A percentile compares a stretch with the other conserved stretches of the same genome.
phyloP scores from a whole-genome alignment of 129 eudicot species.

The Ambrosia artemisiifolia region DNA sequence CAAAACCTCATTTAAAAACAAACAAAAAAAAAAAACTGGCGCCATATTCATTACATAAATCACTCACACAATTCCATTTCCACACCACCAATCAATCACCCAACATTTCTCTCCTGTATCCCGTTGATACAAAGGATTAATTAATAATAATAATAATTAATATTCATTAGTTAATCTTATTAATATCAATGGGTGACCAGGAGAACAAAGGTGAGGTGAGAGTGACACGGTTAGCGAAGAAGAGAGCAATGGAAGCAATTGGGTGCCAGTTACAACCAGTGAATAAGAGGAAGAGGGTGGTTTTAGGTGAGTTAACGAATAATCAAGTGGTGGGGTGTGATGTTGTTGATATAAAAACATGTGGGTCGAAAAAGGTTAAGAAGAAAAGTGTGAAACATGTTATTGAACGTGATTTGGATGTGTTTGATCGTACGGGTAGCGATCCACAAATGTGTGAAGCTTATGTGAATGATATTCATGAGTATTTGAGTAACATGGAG shows the following conservation, averaged over 20 bases:
- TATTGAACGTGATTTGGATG: constrained; percentile 14
- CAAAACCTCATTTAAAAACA: constrained; percentile 23
- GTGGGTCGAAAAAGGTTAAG: constrained; percentile 15
- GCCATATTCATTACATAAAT: constrained; percentile 32
- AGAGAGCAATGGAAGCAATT: constrained; percentile 53
- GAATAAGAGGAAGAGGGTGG: constrained; percentile 58
- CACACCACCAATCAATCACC: background rate
- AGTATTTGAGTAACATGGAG: constrained; percentile 76
- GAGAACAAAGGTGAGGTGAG: constrained; percentile 45
- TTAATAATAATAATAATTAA: too few species aligned
- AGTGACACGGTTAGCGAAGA: constrained; percentile 61
- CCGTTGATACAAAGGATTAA: background rate
- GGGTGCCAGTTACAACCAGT: constrained; percentile 21
- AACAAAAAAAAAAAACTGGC: too few species aligned
- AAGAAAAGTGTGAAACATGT: constrained; percentile 13
- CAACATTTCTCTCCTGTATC: constrained; percentile 28
- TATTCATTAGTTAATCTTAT: background rate
- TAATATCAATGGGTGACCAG: constrained; percentile 48
- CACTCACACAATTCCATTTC: background rate
- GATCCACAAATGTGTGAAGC: constrained; percentile 76
- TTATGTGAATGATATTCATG: constrained; percentile 54
- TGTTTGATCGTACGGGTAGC: background rate
- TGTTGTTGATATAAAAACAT: constrained; percentile 12
- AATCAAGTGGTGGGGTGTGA: constrained; percentile 1
- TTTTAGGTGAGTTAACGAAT: constrained; percentile 63